Base-by-base conservation (phyloP, 768 basidiomycete species). In the Mrakia blollopis region DNA sequence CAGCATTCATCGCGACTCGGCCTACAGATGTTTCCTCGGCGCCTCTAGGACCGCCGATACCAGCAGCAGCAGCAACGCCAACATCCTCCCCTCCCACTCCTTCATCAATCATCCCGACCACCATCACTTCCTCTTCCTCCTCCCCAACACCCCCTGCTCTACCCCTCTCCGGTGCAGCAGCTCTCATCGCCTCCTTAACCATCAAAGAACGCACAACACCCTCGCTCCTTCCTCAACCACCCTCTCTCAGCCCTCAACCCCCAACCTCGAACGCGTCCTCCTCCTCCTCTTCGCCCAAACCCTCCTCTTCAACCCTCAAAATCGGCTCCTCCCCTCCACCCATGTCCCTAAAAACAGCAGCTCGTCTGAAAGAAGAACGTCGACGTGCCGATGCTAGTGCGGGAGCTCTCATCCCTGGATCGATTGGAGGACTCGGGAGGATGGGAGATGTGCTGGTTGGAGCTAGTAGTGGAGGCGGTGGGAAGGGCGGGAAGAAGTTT, bases 331-430 rank as follows among this genome's bases (percentile, higher is more conserved):
- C 65, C 65, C 39, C 65, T 37, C 35, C 65, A 18, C 35, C 35
- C 39, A 23, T 39, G 23, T 39, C 25, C 23, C 25, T n/a, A 16
- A 50, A 63, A 21, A 63, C 72, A n/a, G 39, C 62, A 16, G 47
- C 62, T 23, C 61, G 73, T 25, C 44, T 65, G 28, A 62, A 74
- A 18, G 73, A 74, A 30, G 61, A 63, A 23, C 73, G 61, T 25
- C 73, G 73, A 0, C 73, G 73, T 13, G 73, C 47, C 1, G 73
- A 74, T 47, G 63, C 73, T 3, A 50, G 41, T 21, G 47, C 62
- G n/a, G 18, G 10, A 30, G 44, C 73, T 28, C 21, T 74, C 18
- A 63, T 74, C 21, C 73, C 73, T 13, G 32, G 65, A 11, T 39
- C 35, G 25, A 23, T 68, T 3, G 65, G 44, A 44, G 44, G 44